Evolutionary conservation across 2,329 filamentous ascomycete genomes (phyloP).

Genomic region (Colletotrichum sp.): DNA sequence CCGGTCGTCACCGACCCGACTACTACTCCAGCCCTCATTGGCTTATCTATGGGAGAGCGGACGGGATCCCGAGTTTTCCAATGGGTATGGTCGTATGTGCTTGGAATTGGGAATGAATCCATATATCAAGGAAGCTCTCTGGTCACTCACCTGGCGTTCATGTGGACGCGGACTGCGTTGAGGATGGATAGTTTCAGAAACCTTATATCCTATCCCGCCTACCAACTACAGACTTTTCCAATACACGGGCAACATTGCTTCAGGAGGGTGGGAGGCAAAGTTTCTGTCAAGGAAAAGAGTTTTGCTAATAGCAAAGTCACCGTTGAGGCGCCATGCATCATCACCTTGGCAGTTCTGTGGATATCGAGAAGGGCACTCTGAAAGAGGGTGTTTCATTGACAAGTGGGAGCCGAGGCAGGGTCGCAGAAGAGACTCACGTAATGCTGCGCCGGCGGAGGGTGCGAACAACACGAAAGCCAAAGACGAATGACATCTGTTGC

Average conservation of each 20-base stretch:
- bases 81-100: background rate
- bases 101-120: fast-evolving
- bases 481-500: background rate
- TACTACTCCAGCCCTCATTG: too few relatives aligned
- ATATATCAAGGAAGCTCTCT: background rate
- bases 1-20: background rate
- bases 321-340: background rate
- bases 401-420: background rate
- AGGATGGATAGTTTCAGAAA: background rate
- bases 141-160: background rate
- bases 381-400: background rate
- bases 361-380: background rate
- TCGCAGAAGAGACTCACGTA: background rate
- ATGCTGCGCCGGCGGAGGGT: background rate
- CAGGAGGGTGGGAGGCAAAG: background rate
- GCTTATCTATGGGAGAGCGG: background rate
- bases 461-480: background rate
- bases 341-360: background rate
- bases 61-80: background rate
- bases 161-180: background rate
- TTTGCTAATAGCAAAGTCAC: background rate
- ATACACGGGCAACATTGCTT: background rate
- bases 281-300: background rate
- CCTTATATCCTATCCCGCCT: background rate
- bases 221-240: background rate